Evolutionary conservation across 2,329 filamentous ascomycete species (phyloP), one percentile per base, ranked within the genome.

Genomic region (Escovopsis sp.): DNA sequence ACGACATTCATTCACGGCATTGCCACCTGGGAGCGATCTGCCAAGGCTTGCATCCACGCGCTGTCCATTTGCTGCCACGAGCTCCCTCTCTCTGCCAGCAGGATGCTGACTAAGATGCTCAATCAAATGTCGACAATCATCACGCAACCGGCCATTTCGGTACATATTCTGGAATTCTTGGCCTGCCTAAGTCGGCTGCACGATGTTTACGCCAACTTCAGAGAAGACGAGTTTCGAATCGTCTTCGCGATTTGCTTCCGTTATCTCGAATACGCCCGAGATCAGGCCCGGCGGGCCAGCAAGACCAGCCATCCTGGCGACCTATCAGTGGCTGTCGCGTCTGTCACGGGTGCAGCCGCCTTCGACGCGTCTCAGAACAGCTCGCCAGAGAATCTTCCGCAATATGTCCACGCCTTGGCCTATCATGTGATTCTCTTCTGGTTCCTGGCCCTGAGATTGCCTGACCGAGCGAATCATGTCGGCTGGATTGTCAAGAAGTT

Each of bases 361-460:
- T 40, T 45, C 6, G 56, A 60, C 19, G 30, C 45, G 4, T 39
- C 47, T 4, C 53, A 55, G 26, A 47, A 53, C 8, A 54, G 50
- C 39, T 54, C 55, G 4, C 60, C 79, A 7, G 83, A 91, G 47
- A 85, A 91, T 49, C 69, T 94, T 40, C 87, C 88, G 4, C 84
- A 91, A 59, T 98, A 98, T 58, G 85, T 98, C 26, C 91, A 93
- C 59, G 84, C 87, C 2, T 68, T 96, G 41, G 89, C 89, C 8
- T 94, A 94, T 57, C 88, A 96, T 58, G 86, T 94, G 52, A 88
- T 98, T 50, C 82, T 87, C 2, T 95, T 94, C 57, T 98, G 91
- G 91, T 98, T 96, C 58, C 71, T 98, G 51, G 84, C 87, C 1
- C 61, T 98, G 52, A 89, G 86, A 55, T 72, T 94, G 41, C 76